Evolutionary conservation across 2,329 filamentous ascomycete genomes (phyloP), one percentile per base, ranked within the genome.

Genomic region (Neofusicoccum umdonicola): DNA sequence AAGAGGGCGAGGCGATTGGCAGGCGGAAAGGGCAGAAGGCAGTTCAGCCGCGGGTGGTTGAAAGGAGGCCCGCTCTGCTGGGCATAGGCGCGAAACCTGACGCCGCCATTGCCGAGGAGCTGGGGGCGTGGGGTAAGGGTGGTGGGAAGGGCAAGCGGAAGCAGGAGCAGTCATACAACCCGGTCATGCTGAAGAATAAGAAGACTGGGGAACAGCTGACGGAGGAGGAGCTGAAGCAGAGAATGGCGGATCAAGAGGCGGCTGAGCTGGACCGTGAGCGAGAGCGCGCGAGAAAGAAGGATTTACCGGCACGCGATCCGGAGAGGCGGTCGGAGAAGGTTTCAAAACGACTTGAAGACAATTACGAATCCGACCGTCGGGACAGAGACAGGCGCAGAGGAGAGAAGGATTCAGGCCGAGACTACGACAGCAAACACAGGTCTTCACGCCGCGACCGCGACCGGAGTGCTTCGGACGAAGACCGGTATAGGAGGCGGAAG

Each of bases 51-150:
- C 88, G 87, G 67, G 80, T 88, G 17, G 82, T 88, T 13, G 89
- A 90, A 73, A 84, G 88, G 60, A 86, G 93, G 57, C 89, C 92
- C 15, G 92, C 92, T 65, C 84, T 96, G 64, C 82, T 98, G 9
- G 95, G 95, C 0, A 89, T 98, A 7, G 95, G 94, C 3, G 93
- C 93, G 11, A 97, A 94, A 73, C 88, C 92, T 72, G 84, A 92
- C 22, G 81, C 83, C 4, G 83, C 83, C 1, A 81, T 83, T 52
- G 85, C 82, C 22, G 84, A 91, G 67, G 91, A 96, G 69, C 79
- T 96, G 17, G 92, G 91, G 1, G 89, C 87, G 1, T 96, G 91
- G 91, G 90, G 93, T 12, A 91, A 90, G 67, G 77, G 81, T 9
- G 77, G 81, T 9, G 41, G 27, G 2, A 83, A 82, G 77, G 80